These are phyloP conservation scores for Phlegmacium glaucopus DNA, from an alignment of 768 basidiomycete genomes.

Conservation along the genomic window DNA sequence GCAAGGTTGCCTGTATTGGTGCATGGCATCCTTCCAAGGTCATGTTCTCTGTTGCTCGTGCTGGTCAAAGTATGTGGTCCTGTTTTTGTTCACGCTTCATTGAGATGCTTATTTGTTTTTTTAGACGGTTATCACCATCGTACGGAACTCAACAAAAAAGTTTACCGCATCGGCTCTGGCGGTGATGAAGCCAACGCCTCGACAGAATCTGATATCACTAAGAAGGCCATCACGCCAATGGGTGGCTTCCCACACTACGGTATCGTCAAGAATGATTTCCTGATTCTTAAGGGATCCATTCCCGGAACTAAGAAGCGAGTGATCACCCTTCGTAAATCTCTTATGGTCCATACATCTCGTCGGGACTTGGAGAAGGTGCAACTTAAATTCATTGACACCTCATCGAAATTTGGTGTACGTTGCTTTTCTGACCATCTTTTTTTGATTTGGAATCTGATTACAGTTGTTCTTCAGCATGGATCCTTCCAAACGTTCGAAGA, in stretches of 20 bases:
- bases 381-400: slow-evolving; percentile 98
- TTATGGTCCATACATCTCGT: slow-evolving; percentile 95
- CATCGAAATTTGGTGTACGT: slow-evolving; percentile 94
- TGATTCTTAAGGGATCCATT: slow-evolving; percentile 94
- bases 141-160: slow-evolving; percentile 98
- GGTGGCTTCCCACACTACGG: slow-evolving; percentile 99
- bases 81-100: not conserved
- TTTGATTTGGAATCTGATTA: not conserved
- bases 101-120: slow-evolving; percentile 5
- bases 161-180: slow-evolving; percentile 90
- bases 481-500: slow-evolving; percentile 97
- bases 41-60: slow-evolving; percentile 99
- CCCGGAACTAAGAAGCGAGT: slow-evolving; percentile 98
- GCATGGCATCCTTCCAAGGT: slow-evolving; percentile 99
- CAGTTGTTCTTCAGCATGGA: slow-evolving; percentile 62
- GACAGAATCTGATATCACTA: slow-evolving; percentile 91
- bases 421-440: not conserved
- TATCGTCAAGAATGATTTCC: slow-evolving; percentile 97
- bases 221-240: slow-evolving; percentile 93
- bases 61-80: slow-evolving; percentile 87
- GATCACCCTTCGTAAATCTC: slow-evolving; percentile 93
- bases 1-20: slow-evolving; percentile 99
- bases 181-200: slow-evolving; percentile 80
- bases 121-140: slow-evolving; percentile 94
- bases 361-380: slow-evolving; percentile 96